These are phyloP conservation scores for Penicillium diatomitis DNA, from an alignment of 495 filamentous ascomycete species.

Conservation along the genomic window DNA sequence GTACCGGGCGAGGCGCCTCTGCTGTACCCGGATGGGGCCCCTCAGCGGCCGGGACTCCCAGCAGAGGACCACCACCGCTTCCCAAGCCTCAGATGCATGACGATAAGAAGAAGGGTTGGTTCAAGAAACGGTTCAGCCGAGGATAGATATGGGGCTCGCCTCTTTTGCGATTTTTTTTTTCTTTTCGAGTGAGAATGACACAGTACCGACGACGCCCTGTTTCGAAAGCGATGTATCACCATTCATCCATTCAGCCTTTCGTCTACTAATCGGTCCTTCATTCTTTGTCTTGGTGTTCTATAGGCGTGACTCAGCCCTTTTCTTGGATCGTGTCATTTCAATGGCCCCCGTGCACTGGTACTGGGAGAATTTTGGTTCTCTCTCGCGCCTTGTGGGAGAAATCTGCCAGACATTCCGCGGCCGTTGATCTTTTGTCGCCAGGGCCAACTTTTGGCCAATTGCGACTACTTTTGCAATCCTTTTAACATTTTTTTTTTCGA, in stretches of 20 bases:
- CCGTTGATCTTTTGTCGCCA: too few species aligned
- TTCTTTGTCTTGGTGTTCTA: not conserved
- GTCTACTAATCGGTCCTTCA: not conserved
- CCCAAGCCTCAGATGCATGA: not conserved
- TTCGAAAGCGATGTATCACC: constrained; percentile 3
- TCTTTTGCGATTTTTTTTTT: not conserved
- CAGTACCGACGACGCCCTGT: not conserved
- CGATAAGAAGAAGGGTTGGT: constrained; percentile 84
- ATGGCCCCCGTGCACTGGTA: not conserved
- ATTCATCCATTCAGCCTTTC: not conserved
- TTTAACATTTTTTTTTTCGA: too few species aligned
- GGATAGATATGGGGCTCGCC: constrained; percentile 13
- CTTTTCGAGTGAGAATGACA: not conserved
- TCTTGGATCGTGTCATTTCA: not conserved
- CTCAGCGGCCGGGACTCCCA: constrained; percentile 1
- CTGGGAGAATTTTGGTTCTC: not conserved
- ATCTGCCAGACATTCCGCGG: too few species aligned
- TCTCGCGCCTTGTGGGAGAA: too few species aligned
- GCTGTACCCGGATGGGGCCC: too few species aligned
- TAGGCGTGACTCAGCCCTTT: not conserved
- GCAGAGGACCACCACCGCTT: constrained; percentile 14
- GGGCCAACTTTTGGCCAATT: too few species aligned
- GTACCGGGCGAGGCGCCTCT: not conserved
- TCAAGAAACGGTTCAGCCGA: constrained; percentile 74
- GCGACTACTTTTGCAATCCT: too few species aligned